Conservation (phyloP, 2,329 filamentous ascomycete genomes). For the Verticillium klebahnii region DNA sequence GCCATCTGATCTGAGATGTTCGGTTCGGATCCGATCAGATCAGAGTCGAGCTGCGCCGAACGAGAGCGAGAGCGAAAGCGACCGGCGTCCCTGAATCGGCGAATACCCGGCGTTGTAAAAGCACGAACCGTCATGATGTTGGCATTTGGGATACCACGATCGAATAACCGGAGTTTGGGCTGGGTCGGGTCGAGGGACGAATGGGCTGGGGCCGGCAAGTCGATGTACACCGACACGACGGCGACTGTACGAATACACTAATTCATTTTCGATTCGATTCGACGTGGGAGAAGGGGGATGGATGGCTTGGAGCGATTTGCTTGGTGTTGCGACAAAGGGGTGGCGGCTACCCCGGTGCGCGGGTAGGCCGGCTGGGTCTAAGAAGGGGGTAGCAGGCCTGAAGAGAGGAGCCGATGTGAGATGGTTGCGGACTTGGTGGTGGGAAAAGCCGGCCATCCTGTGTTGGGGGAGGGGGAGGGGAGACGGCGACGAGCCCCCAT, state of each 20-base stretch:
- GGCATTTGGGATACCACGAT: not conserved
- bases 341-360: not conserved
- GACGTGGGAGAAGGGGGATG: not conserved
- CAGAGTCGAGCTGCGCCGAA: not conserved
- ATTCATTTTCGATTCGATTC: not conserved
- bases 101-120: not conserved
- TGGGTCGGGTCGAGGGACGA: not conserved
- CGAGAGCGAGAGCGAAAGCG: not conserved
- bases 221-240: not conserved
- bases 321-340: not conserved
- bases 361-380: not conserved
- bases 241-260: not conserved
- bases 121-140: not conserved
- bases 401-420: not conserved
- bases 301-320: not conserved
- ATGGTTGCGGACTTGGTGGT: too few species aligned
- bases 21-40: not conserved
- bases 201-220: not conserved
- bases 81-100: not conserved
- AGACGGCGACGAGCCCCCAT: not conserved
- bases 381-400: not conserved
- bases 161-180: not conserved
- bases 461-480: not conserved
- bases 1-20: slow-evolving; percentile 29
- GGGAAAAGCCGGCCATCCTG: too few species aligned